phyloP scores from a whole-genome alignment of 257 asterid genomes.

The Ilex aquifolium region DNA sequence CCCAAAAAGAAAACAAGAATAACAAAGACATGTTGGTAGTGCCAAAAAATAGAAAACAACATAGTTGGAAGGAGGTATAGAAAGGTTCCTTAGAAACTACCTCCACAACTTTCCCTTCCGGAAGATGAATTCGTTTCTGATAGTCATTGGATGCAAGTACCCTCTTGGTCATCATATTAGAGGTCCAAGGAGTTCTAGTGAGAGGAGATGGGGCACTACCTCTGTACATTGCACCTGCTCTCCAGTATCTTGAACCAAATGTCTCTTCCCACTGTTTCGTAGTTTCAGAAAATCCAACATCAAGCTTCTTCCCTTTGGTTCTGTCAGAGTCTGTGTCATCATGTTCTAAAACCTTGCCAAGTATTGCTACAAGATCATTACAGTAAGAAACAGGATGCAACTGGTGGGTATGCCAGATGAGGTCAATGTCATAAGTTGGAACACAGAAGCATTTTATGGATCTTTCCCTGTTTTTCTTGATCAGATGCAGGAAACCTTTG shows the following conservation, averaged over 20 bases:
- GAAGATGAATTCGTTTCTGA: constrained; percentile 36
- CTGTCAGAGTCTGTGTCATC: constrained; percentile 96
- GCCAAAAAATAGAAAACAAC: neutral
- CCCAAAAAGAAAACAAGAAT: too few species aligned
- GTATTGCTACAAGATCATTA: constrained; percentile 58
- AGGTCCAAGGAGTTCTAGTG: constrained; percentile 44
- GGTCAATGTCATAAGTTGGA: constrained; percentile 96
- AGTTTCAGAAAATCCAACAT: constrained; percentile 73
- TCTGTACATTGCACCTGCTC: constrained; percentile 93
- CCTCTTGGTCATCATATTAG: constrained; percentile 26
- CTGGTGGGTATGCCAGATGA: constrained; percentile 98
- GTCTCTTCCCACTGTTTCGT: constrained; percentile 72
- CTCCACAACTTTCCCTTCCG: constrained; percentile 48
- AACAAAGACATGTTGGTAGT: neutral
- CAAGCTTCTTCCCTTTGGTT: constrained; percentile 87
- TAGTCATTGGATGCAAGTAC: constrained; percentile 23
- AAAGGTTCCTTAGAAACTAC: constrained; percentile 30
- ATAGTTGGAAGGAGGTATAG: neutral
- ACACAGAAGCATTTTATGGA: constrained; percentile 74
- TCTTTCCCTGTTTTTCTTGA: constrained; percentile 74
- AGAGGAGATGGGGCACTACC: constrained; percentile 74
- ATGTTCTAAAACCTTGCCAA: constrained; percentile 79
- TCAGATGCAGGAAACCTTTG: constrained; percentile 88
- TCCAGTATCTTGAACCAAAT: constrained; percentile 83
- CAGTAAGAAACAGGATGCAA: constrained; percentile 78